These are phyloP conservation scores for Allium sativum DNA, from an alignment of 106 monocot genomes.

Conservation along the genomic window DNA sequence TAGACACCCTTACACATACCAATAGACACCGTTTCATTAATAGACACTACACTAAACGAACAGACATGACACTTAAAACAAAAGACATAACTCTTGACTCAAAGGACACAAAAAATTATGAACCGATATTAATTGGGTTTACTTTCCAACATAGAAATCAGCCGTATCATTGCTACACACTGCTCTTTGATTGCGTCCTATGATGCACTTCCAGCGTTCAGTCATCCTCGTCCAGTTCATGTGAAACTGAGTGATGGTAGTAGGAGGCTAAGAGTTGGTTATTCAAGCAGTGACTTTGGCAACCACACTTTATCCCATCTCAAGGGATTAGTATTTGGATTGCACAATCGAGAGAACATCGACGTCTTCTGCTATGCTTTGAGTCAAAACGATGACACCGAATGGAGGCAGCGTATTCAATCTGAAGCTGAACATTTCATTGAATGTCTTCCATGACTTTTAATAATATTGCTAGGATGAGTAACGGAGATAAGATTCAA, in stretches of 20 bases:
- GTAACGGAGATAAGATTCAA: conserved; percentile 86
- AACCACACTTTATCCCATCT: conserved; percentile 94
- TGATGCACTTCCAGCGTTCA: conserved; percentile 60
- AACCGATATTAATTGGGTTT: too few species aligned
- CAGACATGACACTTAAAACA: too few species aligned
- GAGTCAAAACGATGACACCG: conserved; percentile 89
- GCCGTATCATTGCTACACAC: conserved; percentile 87
- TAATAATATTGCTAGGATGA: conserved; percentile 73
- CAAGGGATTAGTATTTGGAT: conserved; percentile 96
- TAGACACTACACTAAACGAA: too few species aligned
- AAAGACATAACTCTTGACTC: too few species aligned
- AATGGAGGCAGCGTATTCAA: conserved; percentile 85
- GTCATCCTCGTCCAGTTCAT: conserved; percentile 50
- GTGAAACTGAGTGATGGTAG: conserved; percentile 52
- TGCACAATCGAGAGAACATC: conserved; percentile 75
- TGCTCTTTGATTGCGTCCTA: conserved; percentile 80
- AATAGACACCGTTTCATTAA: too few species aligned
- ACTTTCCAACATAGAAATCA: too few species aligned
- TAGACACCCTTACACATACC: too few species aligned
- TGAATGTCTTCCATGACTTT: conserved; percentile 83
- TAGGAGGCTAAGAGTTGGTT: conserved; percentile 72
- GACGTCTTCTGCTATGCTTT: conserved; percentile 99
- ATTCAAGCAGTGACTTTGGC: conserved; percentile 96
- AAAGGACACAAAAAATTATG: too few species aligned
- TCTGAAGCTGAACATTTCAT: conserved; percentile 83